Evolutionary conservation across 257 asterid genomes (phyloP).

Genomic region (Scutellaria barbata): DNA sequence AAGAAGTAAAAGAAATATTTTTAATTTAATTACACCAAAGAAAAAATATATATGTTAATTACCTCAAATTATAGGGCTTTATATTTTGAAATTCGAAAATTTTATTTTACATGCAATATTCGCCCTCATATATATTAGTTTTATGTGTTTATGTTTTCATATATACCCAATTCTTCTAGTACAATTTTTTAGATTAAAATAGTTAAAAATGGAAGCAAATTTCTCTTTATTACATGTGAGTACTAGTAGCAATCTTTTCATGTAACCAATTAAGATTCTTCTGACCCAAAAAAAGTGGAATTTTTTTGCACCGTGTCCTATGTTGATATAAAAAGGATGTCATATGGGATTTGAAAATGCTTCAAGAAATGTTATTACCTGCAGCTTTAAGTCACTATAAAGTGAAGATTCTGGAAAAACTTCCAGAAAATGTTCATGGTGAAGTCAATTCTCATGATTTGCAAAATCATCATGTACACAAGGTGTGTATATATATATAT

Average conservation of each 20-base stretch:
- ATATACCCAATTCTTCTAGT: too few species aligned
- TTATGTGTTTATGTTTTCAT: too few species aligned
- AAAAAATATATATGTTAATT: too few species aligned
- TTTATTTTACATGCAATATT: too few species aligned
- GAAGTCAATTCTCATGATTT: constrained; percentile 47
- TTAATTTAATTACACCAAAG: too few species aligned
- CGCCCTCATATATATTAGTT: too few species aligned
- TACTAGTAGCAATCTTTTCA: neutral
- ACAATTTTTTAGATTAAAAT: too few species aligned
- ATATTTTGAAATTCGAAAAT: too few species aligned
- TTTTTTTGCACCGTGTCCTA: constrained; percentile 22
- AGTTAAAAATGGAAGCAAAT: neutral
- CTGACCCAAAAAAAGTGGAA: constrained; percentile 8
- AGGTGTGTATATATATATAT: too few species aligned
- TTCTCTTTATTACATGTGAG: neutral
- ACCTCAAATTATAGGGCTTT: neutral
- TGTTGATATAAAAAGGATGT: constrained; percentile 39
- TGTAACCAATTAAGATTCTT: neutral
- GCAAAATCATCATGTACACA: constrained; percentile 24
- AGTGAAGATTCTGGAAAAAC: constrained; percentile 25
- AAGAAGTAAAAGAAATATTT: too few species aligned
- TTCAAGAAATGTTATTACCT: constrained; percentile 24
- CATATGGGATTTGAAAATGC: constrained; percentile 18
- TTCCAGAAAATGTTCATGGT: constrained; percentile 30
- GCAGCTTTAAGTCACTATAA: constrained; percentile 31